Base-by-base conservation (phyloP, 2,329 filamentous ascomycete genomes). In the Trichoderma citrinoviride region DNA sequence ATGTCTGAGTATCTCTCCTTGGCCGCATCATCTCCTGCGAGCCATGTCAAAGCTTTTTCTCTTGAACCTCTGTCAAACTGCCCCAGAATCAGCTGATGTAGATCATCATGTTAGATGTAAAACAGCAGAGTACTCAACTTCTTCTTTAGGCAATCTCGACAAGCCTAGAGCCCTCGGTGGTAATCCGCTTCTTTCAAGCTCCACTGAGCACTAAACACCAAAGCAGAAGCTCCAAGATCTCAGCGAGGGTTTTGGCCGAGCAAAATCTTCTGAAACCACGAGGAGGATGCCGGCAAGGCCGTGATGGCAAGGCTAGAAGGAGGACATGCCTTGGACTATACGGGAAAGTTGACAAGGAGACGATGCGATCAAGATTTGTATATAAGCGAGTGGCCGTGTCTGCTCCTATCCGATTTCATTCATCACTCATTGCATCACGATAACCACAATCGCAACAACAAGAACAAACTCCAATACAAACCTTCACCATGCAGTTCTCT, bases 401-500 rank as follows among this genome's bases (percentile, higher is more conserved):
- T 44, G 21, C 4, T 6, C 1, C 5, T 5, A 14, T 14, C 21
- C 27, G 27, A 7, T 37, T n/a, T 27, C 33, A 17, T 14, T 25
- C 19, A 27, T 27, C 49, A 54, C 19, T 37, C 37, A 46, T 46
- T 25, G 8, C 40, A 27, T 33, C 25, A 46, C 25, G 46, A 40
- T 5, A 19, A 19, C 12, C 19, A 19, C 8, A 8, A 37, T 5
- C 3, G 10, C 5, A 29, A 37, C n/a, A 37, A 1, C 33, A 37
- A 37, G 3, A 37, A 37, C 4, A 37, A 46, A 41, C n/a, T 54
- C 33, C n/a, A 44, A 15, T n/a, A 43, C 8, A 37, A 43, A 14
- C 5, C 12, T 53, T 37, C 56, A 65, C 23, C 29, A 65, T 65
- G 63, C 55, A 65, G 21, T 47, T 65, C 63, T 65, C 63, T 0